Evolutionary conservation across 2,329 filamentous ascomycete genomes (phyloP), one percentile per base, ranked within the genome.

Genomic region (Tolypocladium amazonense): DNA sequence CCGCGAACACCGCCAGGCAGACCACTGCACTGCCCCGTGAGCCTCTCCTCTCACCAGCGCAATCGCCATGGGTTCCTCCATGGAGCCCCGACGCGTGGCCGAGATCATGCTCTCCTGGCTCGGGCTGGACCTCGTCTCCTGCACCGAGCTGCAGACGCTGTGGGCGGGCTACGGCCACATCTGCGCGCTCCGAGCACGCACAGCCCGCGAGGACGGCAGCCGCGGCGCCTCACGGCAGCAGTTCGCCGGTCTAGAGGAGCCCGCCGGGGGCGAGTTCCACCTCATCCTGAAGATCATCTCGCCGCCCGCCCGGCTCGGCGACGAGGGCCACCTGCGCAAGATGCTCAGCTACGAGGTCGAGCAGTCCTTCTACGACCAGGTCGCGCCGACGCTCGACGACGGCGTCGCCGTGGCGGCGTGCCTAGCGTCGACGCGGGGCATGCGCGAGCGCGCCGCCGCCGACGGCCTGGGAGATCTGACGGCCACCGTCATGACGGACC

Each of bases 291-390:
- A 88, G 66, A 75, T 85, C 58, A 83, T 88, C 45, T 78, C 78
- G 0, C 83, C 83, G 0, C 65, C 69, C 45, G 58, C 61, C 37
- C 62, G 58, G 0, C 54, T 58, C 0, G 65, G 72, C 3, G 80
- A 86, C 43, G 85, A 88, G 65, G 84, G 85, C 0, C 85, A 88
- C 63, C 65, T 83, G 0, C 79, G 86, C 8, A 89, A 89, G 66
- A 79, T 88, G 61, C 69, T 88, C 35, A 87, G 84, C 66, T 89
- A 89, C 63, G 77, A 85, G 54, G 83, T 87, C 4, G 86, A 89
- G 69, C 84, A 86, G 65, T 80, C 80, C 64, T 89, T 89, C 64
- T 89, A 89, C 67, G 74, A 73, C 1, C 68, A 79, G 2, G 69
- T 88, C 14, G 83, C 82, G 0, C 80, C 82, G 0, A 67, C 66